Evolutionary conservation across 2,329 filamentous ascomycete genomes (phyloP).

Genomic region (Trichoderma endophyticum): DNA sequence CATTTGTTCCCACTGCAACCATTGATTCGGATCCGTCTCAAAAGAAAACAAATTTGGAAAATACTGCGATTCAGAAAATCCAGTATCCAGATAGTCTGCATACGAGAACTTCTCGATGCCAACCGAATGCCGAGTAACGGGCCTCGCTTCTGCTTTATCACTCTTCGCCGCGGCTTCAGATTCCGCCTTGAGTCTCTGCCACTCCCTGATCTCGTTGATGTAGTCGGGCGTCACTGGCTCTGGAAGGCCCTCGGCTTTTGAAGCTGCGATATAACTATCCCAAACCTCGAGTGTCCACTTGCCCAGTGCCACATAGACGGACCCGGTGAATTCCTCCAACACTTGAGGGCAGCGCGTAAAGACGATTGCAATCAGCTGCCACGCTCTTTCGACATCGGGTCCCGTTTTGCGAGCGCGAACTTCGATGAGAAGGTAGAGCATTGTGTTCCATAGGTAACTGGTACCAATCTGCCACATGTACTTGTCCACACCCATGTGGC

Average conservation of each 20-base stretch:
- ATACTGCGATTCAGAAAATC: not conserved
- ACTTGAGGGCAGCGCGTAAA: not conserved
- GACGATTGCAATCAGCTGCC: not conserved
- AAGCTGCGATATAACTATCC: not conserved
- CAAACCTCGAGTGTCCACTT: constrained; percentile 10
- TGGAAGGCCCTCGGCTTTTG: not conserved
- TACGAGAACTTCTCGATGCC: not conserved
- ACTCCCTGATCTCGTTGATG: not conserved
- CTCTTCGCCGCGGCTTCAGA: not conserved
- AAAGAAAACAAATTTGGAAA: not conserved
- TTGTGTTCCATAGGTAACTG: constrained; percentile 10
- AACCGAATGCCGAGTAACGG: not conserved
- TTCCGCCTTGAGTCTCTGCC: not conserved
- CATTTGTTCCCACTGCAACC: constrained; percentile 6
- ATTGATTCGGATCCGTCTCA: constrained; percentile 1
- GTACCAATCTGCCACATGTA: constrained; percentile 12
- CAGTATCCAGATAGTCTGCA: not conserved
- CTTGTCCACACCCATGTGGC: not conserved
- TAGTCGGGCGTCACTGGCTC: not conserved
- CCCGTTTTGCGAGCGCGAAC: not conserved
- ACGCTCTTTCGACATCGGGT: not conserved
- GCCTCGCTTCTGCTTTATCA: not conserved
- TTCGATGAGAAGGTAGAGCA: constrained; percentile 11
- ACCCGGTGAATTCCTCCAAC: not conserved
- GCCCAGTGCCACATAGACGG: not conserved